Conservation (phyloP, 2,329 filamentous ascomycete species). For the Monosporascus ibericus region DNA sequence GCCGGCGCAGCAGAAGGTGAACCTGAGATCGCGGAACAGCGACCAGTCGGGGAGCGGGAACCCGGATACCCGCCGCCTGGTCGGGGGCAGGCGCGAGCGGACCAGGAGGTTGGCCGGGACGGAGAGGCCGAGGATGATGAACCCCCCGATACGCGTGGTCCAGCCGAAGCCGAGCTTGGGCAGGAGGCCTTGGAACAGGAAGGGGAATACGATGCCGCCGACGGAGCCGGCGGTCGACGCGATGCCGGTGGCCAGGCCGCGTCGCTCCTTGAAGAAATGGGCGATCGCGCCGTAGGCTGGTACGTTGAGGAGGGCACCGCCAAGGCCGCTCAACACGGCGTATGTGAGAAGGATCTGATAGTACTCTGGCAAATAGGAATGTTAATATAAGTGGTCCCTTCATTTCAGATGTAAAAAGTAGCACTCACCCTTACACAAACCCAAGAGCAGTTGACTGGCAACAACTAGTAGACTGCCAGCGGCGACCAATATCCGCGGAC, state of each 20-base stretch:
- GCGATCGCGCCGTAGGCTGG: conserved; percentile 69
- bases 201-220: conserved; percentile 60
- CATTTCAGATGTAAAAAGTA: no score
- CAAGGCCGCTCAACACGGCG: conserved; percentile 65
- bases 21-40: conserved; percentile 55
- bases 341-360: conserved; percentile 79
- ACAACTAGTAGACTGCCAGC: conserved; percentile 57
- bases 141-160: conserved; percentile 43
- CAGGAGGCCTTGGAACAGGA: conserved; percentile 40
- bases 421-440: conserved; percentile 51
- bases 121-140: conserved; percentile 41
- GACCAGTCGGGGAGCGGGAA: conserved; percentile 55
- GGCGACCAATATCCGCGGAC: conserved; percentile 61
- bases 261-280: conserved; percentile 70
- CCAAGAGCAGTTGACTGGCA: conserved; percentile 59
- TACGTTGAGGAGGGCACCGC: conserved; percentile 71
- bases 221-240: conserved; percentile 67
- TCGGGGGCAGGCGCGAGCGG: conserved; percentile 48
- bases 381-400: background rate
- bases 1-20: conserved; percentile 53
- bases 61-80: conserved; percentile 34
- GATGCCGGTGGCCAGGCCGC: conserved; percentile 74
- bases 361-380: conserved; percentile 41
- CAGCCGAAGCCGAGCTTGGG: conserved; percentile 42
- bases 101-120: conserved; percentile 42